phyloP scores from a whole-genome alignment of 2,329 filamentous ascomycete species.

The Arthrocladium fulminans region DNA sequence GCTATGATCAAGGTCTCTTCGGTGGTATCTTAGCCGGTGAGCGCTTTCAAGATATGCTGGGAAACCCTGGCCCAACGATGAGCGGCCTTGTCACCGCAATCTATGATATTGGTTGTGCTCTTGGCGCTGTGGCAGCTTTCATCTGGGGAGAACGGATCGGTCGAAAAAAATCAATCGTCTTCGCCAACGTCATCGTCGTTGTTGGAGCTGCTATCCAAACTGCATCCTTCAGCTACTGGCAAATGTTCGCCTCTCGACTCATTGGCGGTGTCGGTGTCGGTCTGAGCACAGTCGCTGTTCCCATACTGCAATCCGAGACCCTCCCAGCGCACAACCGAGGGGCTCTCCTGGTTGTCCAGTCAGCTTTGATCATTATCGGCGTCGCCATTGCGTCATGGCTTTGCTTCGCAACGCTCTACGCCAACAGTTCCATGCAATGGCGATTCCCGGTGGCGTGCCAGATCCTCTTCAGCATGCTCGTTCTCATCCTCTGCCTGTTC shows the following conservation, averaged over 20 bases:
- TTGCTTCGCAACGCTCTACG: constrained; percentile 18
- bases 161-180: constrained; percentile 32
- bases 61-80: constrained; percentile 32
- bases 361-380: constrained; percentile 13
- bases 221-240: constrained; percentile 31
- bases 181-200: constrained; percentile 35
- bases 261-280: constrained; percentile 36
- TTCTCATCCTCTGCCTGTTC: constrained; percentile 28
- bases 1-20: constrained; percentile 31
- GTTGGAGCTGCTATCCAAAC: constrained; percentile 39
- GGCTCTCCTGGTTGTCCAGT: constrained; percentile 27
- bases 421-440: constrained; percentile 19
- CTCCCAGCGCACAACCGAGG: constrained; percentile 34
- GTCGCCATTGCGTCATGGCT: constrained; percentile 13
- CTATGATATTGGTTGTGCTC: constrained; percentile 40
- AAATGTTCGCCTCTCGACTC: constrained; percentile 39
- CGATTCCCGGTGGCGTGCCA: constrained; percentile 16
- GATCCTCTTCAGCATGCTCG: constrained; percentile 35
- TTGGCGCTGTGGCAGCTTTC: constrained; percentile 13
- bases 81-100: constrained; percentile 45
- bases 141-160: constrained; percentile 37
- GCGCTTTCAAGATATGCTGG: constrained; percentile 24
- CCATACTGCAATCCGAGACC: constrained; percentile 38
- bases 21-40: constrained; percentile 26
- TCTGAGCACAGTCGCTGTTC: constrained; percentile 30